Evolutionary conservation across 768 basidiomycete species (phyloP), one percentile per base, ranked within the genome.

Genomic region (Leccinum broughii): DNA sequence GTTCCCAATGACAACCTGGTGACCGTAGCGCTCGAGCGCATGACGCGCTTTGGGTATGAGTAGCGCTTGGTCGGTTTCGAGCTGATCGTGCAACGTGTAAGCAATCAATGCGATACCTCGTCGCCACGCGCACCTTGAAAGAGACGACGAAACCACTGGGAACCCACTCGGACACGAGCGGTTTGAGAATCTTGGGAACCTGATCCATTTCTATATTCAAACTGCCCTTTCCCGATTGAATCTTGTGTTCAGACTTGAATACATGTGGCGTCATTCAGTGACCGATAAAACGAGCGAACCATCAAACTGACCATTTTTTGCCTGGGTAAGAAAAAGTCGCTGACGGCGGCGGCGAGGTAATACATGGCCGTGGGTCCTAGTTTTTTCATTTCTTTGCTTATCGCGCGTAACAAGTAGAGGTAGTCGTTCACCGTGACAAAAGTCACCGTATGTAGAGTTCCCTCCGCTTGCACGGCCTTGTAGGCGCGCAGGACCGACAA

Each of bases 161-260:
- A 1, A 87, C 89, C 96, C 97, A 99, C 72, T 98, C 93, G 50
- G 90, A 87, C 7, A 98, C 95, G 77, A 99, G 79, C 0, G 94
- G 90, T 73, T 92, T 91, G 51, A 99, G 78, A 37, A 98, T 88
- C 76, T 99, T 99, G 8, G 97, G 97, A 0, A 98, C 95, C 73
- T 98, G 95, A 70, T 99, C 97, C 97, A 98, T 99, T 74, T 98
- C 95, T 58, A 98, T 91, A 51, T 86, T 84, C 26, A 98, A 78
- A 64, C 89, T 95, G 2, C 95, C 96, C 70, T 96, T 95, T 30
- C 93, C 92, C 1, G 95, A 97, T 70, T 98, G 96, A 39, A 99
- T 98, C 78, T 99, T 99, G 77, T 99, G 97, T 76, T 93, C 94
- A 1, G 93, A 90, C 96, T 97, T 68, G 32, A 9, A 32, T 39